Conservation (phyloP, 2,329 filamentous ascomycete species). For the Akanthomyces muscarius region DNA sequence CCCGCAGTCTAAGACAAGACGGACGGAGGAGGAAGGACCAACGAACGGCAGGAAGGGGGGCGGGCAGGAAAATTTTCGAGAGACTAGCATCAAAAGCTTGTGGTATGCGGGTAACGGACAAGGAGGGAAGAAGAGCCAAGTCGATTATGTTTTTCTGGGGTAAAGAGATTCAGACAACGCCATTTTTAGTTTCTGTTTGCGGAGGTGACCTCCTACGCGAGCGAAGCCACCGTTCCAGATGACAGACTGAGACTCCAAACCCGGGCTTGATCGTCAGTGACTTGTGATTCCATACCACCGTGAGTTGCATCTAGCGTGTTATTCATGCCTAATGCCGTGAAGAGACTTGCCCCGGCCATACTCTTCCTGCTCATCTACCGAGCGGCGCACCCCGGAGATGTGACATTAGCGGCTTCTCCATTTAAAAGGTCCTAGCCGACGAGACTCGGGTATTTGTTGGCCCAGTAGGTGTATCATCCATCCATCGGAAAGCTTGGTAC, state of each 20-base stretch:
- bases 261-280: neutral
- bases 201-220: neutral
- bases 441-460: no score
- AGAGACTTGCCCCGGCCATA: neutral
- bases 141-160: neutral
- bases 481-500: no score
- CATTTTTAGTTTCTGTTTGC: neutral
- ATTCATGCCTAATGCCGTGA: neutral
- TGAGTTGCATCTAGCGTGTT: neutral
- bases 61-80: neutral
- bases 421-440: no score
- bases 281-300: neutral
- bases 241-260: neutral
- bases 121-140: no score
- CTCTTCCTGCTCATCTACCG: neutral
- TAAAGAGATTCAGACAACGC: neutral
- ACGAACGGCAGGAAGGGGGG: neutral
- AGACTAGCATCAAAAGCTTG: neutral
- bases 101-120: neutral
- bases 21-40: neutral
- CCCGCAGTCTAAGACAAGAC: conserved; percentile 1
- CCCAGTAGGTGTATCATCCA: no score
- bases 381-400: neutral
- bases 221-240: neutral
- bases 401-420: neutral